These are phyloP conservation scores for Collybiopsis confluens DNA, from an alignment of 768 basidiomycete species.

Conservation along the genomic window DNA sequence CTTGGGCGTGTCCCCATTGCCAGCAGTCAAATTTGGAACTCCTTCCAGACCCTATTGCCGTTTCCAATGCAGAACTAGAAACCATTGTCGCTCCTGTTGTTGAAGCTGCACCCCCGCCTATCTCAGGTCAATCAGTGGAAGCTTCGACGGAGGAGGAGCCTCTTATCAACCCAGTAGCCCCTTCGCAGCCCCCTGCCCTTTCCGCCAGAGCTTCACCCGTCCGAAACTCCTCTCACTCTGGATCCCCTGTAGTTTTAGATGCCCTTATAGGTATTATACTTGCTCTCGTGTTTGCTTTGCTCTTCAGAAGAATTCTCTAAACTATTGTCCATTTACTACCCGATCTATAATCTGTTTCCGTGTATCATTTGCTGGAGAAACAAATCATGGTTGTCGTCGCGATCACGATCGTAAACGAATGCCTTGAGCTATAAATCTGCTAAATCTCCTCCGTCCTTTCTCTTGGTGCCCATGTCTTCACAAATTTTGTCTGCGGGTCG, in stretches of 20 bases:
- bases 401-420: not conserved
- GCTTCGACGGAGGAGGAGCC: too few relatives aligned
- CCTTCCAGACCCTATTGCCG: constrained; percentile 57
- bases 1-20: constrained; percentile 79
- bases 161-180: too few relatives aligned
- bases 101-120: not conserved
- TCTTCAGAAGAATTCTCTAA: constrained; percentile 56
- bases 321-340: constrained; percentile 7
- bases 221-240: constrained; percentile 12
- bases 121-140: not conserved
- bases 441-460: not conserved
- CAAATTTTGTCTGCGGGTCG: not conserved
- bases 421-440: too few relatives aligned
- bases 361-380: not conserved
- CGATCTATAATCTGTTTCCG: constrained; percentile 1
- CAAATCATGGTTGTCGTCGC: not conserved
- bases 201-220: not conserved
- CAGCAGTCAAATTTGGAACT: constrained; percentile 59
- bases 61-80: not conserved
- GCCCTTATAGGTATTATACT: constrained; percentile 70
- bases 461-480: too few relatives aligned
- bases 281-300: constrained; percentile 61
- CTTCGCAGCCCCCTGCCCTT: constrained; percentile 23
- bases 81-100: not conserved
- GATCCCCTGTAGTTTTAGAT: constrained; percentile 36